Evolutionary conservation across 306 rosid species (phyloP).

Genomic region (Castanea sativa): DNA sequence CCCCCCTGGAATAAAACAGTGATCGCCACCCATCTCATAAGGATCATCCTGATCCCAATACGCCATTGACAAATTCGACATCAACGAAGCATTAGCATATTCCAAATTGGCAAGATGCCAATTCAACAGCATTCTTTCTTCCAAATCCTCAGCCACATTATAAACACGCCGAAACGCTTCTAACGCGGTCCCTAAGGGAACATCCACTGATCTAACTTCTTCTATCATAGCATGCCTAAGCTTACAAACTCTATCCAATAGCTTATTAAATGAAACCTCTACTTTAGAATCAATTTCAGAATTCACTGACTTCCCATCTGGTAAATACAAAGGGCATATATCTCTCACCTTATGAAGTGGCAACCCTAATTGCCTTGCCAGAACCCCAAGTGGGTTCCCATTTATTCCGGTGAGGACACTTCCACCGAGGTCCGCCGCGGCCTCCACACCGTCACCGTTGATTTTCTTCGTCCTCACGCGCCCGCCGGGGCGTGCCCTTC

Average conservation of each 20-base stretch:
- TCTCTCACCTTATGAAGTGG: conserved; percentile 95
- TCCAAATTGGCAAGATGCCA: conserved; percentile 96
- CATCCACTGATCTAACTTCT: conserved; percentile 76
- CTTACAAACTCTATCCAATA: conserved; percentile 89
- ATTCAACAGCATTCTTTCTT: conserved; percentile 78
- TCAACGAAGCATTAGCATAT: conserved; percentile 85
- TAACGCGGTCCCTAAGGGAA: conserved; percentile 71
- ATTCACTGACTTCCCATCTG: conserved; percentile 76
- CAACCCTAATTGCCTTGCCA: conserved; percentile 78
- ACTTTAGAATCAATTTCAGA: conserved; percentile 66
- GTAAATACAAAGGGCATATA: conserved; percentile 77
- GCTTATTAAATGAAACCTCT: conserved; percentile 72
- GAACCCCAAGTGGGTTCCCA: conserved; percentile 89
- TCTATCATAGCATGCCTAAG: conserved; percentile 84
- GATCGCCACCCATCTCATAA: conserved; percentile 96
- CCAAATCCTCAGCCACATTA: conserved; percentile 61
- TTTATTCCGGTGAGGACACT: conserved; percentile 90
- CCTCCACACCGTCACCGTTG: conserved; percentile 51
- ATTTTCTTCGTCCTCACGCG: conserved; percentile 83
- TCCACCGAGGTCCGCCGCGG: conserved; percentile 92
- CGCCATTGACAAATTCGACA: conserved; percentile 87
- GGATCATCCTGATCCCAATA: conserved; percentile 99
- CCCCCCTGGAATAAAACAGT: conserved; percentile 90
- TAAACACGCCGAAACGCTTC: conserved; percentile 76
- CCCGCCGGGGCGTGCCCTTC: conserved; percentile 80